phyloP scores from a whole-genome alignment of 2,329 filamentous ascomycete genomes.

The Stemphylium beticola region DNA sequence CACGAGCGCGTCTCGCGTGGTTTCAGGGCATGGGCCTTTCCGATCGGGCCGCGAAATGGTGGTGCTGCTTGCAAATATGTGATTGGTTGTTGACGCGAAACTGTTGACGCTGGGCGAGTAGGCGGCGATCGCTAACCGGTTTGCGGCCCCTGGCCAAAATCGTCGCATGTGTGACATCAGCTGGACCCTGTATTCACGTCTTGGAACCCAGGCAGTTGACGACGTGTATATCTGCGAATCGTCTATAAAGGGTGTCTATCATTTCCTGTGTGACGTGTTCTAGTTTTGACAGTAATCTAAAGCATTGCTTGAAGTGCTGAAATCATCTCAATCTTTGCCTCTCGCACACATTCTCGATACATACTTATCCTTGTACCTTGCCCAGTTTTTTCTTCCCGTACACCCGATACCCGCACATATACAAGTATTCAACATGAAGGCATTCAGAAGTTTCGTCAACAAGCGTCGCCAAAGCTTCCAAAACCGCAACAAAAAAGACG shows the following conservation, averaged over 20 bases:
- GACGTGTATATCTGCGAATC: constrained; percentile 8
- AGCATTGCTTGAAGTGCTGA: background rate
- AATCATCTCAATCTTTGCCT: background rate
- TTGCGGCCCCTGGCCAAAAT: constrained; percentile 14
- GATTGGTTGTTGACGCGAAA: constrained; percentile 26
- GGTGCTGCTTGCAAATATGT: constrained; percentile 19
- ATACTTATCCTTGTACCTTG: background rate
- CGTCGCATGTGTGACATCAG: constrained; percentile 44
- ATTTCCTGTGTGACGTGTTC: constrained; percentile 14
- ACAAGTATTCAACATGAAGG: constrained; percentile 25
- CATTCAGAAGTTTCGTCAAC: constrained; percentile 34
- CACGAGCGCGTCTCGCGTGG: constrained; percentile 31
- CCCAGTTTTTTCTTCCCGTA: background rate
- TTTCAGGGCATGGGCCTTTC: constrained; percentile 19
- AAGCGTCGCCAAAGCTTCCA: constrained; percentile 32
- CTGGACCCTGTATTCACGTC: constrained; percentile 29
- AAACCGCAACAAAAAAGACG: constrained; percentile 8
- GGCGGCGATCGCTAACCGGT: constrained; percentile 28
- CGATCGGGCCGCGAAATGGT: constrained; percentile 17
- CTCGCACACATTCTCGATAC: background rate
- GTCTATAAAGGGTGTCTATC: constrained; percentile 25
- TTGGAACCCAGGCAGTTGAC: constrained; percentile 13
- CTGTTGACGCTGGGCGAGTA: constrained; percentile 19
- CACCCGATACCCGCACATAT: background rate
- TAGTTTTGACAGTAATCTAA: background rate